These are phyloP conservation scores for Inga laurina DNA, from an alignment of 306 rosid genomes.

Conservation along the genomic window DNA sequence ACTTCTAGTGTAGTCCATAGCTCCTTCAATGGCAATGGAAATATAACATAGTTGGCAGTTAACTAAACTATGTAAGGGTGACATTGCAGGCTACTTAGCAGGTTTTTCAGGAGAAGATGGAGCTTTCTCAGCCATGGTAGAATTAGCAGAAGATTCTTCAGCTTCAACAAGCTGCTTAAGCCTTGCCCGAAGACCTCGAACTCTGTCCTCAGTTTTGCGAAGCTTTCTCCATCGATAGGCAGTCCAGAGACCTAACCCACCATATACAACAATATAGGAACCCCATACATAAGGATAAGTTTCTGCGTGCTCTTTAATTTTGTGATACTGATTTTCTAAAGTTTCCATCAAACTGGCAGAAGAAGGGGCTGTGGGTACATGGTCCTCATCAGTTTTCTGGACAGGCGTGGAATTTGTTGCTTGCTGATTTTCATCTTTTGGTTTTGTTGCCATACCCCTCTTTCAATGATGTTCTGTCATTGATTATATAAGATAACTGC, in stretches of 20 bases:
- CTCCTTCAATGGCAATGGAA: slow-evolving; percentile 17
- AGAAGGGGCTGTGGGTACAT: slow-evolving; percentile 27
- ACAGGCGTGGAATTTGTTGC: slow-evolving; percentile 33
- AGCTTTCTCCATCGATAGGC: slow-evolving; percentile 85
- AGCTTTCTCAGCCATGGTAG: slow-evolving; percentile 47
- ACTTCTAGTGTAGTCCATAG: slow-evolving; percentile 16
- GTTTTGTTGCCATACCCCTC: slow-evolving; percentile 37
- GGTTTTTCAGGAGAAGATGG: slow-evolving; percentile 47
- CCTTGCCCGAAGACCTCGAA: slow-evolving; percentile 59
- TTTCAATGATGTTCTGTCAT: slow-evolving; percentile 4
- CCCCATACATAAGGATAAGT: slow-evolving; percentile 87
- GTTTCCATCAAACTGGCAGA: slow-evolving; percentile 41
- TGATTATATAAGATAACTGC: slow-evolving; percentile 29
- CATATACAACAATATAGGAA: slow-evolving; percentile 77
- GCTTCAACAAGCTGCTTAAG: slow-evolving; percentile 59
- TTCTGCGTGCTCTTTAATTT: slow-evolving; percentile 69
- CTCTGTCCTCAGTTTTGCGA: slow-evolving; percentile 75
- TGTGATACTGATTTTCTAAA: slow-evolving; percentile 52
- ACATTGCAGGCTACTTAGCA: slow-evolving; percentile 23
- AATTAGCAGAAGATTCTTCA: slow-evolving; percentile 52
- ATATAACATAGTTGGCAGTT: slow-evolving; percentile 8
- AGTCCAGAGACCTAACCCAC: slow-evolving; percentile 70
- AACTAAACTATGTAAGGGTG: slow-evolving; percentile 25
- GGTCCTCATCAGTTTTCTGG: slow-evolving; percentile 49
- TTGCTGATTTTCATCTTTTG: slow-evolving; percentile 30